Percentiles rank a stretch among this genome's conserved stretches.
phyloP scores from a whole-genome alignment of 768 basidiomycete species.

The Naganishia vishniacii region DNA sequence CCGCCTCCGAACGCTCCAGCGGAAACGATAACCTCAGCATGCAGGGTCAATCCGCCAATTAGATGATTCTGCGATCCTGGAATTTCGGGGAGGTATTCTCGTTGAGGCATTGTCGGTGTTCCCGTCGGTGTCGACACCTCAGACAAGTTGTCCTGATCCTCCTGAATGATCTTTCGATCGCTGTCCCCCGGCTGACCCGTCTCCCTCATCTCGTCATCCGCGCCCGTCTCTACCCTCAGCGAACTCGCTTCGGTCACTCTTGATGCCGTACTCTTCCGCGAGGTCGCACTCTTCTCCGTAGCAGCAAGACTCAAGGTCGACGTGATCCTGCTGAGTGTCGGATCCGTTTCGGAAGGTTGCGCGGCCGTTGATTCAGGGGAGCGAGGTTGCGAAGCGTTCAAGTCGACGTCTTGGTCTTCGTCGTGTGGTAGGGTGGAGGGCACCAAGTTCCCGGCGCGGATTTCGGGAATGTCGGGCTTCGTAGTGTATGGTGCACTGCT shows the following conservation, averaged over 20 bases:
- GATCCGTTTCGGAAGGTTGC: background rate
- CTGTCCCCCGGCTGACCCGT: background rate
- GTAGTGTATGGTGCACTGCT: background rate
- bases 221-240: slow-evolving; percentile 9
- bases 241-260: slow-evolving; percentile 1
- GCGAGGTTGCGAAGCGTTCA: background rate
- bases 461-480: background rate
- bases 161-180: background rate
- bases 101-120: background rate
- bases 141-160: slow-evolving; percentile 16
- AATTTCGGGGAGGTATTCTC: slow-evolving; percentile 2
- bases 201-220: background rate
- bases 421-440: slow-evolving; percentile 13
- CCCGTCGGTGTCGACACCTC: slow-evolving; percentile 12
- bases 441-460: background rate
- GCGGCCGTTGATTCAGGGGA: slow-evolving; percentile 5
- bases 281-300: too few species aligned
- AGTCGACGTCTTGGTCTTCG: background rate
- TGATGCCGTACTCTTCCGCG: background rate
- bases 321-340: background rate
- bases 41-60: slow-evolving; percentile 2
- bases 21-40: slow-evolving; percentile 1
- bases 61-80: background rate
- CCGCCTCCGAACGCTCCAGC: background rate
- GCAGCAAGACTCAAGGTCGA: slow-evolving; percentile 3